Evolutionary conservation across 2,329 filamentous ascomycete genomes (phyloP), one percentile per base, ranked within the genome.

Genomic region (Fusarium caatingaense): DNA sequence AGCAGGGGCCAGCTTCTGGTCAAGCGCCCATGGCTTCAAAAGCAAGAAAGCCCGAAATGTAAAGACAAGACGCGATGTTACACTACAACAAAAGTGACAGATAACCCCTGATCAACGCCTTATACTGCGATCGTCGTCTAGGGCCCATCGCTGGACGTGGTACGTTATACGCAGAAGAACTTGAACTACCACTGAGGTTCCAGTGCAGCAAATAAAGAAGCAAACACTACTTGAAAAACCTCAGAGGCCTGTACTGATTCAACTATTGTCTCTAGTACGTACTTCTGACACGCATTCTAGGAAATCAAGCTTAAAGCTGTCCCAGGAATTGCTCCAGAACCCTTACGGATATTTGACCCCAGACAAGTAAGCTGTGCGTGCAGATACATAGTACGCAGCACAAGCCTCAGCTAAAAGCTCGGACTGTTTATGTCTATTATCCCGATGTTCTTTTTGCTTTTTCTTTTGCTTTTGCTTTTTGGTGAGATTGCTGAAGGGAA

Each of bases 41-140:
- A 64, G 62, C 60, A 70, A 62, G 41, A 70, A 70, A 67, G 54
- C 46, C 60, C 28, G 48, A 60, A 68, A 28, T 48, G 55, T 53
- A 56, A 51, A 44, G 18, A 55, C 57, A 56, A 56, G 56, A 60
- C 58, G 50, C 71, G 66, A 73, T 73, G 63, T 59, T 49, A 73
- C 71, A 49, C 71, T 61, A 58, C 54, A 30, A 63, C 59, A 27
- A 49, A 56, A 44, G 53, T 69, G 71, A 71, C 55, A 68, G 66
- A 49, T 50, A 64, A 69, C 61, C 56, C 56, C 57, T 59, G 50
- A 53, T 42, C 42, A 51, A 49, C 51, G 32, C 66, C 56, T 53
- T 63, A 53, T 41, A 57, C 60, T 51, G 61, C 50, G 72, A 74
- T 74, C 69, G 61, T 71, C 69, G 60, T 25, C 72, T 45, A 64